These are phyloP conservation scores for Nothopassalora personata DNA, from an alignment of 2,329 filamentous ascomycete species.

Conservation along the genomic window DNA sequence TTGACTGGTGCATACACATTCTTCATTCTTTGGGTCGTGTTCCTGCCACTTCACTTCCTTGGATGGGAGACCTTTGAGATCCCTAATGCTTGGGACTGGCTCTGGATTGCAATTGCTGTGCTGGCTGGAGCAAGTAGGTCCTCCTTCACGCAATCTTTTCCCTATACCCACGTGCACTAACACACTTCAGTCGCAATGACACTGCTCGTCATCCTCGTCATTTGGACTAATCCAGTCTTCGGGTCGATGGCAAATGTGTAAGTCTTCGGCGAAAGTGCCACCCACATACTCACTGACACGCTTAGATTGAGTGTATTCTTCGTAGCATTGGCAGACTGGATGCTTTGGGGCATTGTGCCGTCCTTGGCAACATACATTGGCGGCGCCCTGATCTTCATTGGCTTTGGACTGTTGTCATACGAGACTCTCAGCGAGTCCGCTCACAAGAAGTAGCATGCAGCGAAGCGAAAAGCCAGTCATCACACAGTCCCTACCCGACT, in stretches of 20 bases:
- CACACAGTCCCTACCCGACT: too few relatives aligned
- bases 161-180: constrained; percentile 2
- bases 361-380: constrained; percentile 29
- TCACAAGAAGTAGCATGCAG: constrained; percentile 13
- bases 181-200: constrained; percentile 26
- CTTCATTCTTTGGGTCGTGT: constrained; percentile 25
- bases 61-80: constrained; percentile 28
- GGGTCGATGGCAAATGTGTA: constrained; percentile 32
- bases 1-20: constrained; percentile 32
- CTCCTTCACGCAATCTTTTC: not conserved
- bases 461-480: too few relatives aligned
- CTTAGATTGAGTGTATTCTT: constrained; percentile 29
- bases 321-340: constrained; percentile 32
- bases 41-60: constrained; percentile 28
- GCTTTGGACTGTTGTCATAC: constrained; percentile 28
- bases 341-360: constrained; percentile 29
- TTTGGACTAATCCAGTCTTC: constrained; percentile 34
- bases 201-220: constrained; percentile 28
- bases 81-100: constrained; percentile 22
- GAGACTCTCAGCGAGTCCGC: constrained; percentile 23
- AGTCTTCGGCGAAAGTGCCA: constrained; percentile 1
- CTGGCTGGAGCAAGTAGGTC: constrained; percentile 23
- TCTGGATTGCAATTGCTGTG: constrained; percentile 29
- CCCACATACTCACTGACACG: constrained; percentile 6
- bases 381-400: constrained; percentile 28